Evolutionary conservation across 306 rosid genomes (phyloP).

Genomic region (Gastrolobium bilobum): DNA sequence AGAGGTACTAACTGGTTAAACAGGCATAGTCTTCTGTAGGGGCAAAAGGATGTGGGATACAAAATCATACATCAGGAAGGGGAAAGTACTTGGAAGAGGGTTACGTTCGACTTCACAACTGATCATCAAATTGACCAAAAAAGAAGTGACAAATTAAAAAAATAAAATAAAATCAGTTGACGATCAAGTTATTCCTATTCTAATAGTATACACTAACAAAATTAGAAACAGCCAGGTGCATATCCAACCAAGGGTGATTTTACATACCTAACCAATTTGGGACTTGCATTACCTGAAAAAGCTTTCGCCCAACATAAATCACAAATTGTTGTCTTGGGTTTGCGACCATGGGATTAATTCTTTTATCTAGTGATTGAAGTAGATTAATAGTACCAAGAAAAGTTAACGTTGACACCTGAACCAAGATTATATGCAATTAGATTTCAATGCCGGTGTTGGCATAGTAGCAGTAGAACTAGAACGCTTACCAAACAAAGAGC

Average conservation of each 20-base stretch:
- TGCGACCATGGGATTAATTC: conserved; percentile 40
- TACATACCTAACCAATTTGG: conserved; percentile 13
- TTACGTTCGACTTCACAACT: background rate
- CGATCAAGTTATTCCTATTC: conserved; percentile 28
- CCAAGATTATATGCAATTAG: conserved; percentile 36
- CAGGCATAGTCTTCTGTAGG: background rate
- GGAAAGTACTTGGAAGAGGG: background rate
- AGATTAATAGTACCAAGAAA: conserved; percentile 66
- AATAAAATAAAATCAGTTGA: background rate
- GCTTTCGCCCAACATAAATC: conserved; percentile 77
- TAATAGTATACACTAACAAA: conserved; percentile 24
- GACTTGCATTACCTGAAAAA: conserved; percentile 70
- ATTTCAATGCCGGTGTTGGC: conserved; percentile 14
- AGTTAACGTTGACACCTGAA: conserved; percentile 72
- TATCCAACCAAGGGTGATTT: background rate
- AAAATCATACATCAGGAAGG: background rate
- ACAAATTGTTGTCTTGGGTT: conserved; percentile 66
- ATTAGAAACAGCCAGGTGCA: conserved; percentile 24
- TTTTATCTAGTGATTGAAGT: conserved; percentile 53
- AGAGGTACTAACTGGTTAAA: conserved; percentile 11
- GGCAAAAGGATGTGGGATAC: background rate
- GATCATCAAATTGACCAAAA: background rate
- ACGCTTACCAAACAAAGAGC: conserved; percentile 72
- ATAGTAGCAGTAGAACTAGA: conserved; percentile 34
- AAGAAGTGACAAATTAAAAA: background rate